Evolutionary conservation across 148 eudicot species (phyloP).

Genomic region (Rhododendron molle): DNA sequence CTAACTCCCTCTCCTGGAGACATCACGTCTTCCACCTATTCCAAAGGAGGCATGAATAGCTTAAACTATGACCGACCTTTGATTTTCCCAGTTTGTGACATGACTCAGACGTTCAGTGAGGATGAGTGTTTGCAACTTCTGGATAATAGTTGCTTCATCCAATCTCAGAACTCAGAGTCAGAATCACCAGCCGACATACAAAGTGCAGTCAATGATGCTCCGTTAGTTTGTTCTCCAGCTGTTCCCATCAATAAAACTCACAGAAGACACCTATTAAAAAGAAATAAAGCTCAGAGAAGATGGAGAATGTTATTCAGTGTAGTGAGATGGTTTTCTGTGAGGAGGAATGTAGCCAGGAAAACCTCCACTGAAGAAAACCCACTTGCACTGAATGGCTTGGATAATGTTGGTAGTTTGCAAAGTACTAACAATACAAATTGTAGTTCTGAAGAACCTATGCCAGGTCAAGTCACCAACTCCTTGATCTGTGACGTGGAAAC

Average conservation of each 20-base stretch:
- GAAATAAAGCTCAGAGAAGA: conserved; percentile 13
- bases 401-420: background rate
- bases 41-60: background rate
- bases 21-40: background rate
- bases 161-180: conserved; percentile 25
- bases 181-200: conserved; percentile 32
- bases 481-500: conserved; percentile 35
- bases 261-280: background rate
- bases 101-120: conserved; percentile 30
- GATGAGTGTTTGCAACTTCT: conserved; percentile 38
- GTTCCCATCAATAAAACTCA: conserved; percentile 3
- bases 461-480: conserved; percentile 24
- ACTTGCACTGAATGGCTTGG: background rate
- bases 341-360: background rate
- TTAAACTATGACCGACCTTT: background rate
- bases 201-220: conserved; percentile 23
- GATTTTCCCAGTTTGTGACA: conserved; percentile 18
- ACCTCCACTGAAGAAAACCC: background rate
- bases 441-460: background rate
- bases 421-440: background rate
- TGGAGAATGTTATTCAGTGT: conserved; percentile 17
- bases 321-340: conserved; percentile 17
- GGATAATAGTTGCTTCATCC: conserved; percentile 36
- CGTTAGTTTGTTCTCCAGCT: conserved; percentile 23
- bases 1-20: background rate